Base-by-base conservation (phyloP, 129 eudicot species). In the Chrysanthemum lavandulifolium region DNA sequence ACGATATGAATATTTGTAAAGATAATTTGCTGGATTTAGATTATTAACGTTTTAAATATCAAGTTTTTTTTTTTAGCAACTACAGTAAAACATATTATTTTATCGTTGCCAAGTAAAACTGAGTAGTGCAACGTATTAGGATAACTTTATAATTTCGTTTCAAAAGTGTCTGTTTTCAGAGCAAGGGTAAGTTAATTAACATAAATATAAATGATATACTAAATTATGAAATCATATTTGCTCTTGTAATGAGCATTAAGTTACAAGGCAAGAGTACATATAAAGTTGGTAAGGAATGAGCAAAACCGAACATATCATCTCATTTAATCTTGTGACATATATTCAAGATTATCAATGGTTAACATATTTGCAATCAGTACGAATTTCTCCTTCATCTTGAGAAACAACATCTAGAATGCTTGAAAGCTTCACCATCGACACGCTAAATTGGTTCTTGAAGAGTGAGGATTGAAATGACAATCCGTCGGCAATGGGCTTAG, bases 401-500 rank as follows among this genome's bases (percentile, higher is more conserved):
- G 79, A 68, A 2, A 49, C 49, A 11, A 54, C 69, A 51, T 84
- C 94, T 45, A 74, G 81, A 77, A 92, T 86, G 25, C 83, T 86
- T 3, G 92, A 89, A 54, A 93, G 97, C 75, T 88, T 90, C 16
- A 84, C 82, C 97, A 94, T 94, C 1, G 98, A 81, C 13, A 80
- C 88, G 0, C 91, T 84, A 59, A 94, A 94, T 79, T 87, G 92
- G 62, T 75, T 71, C 43, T 52, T 54, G 69, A 87, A 94, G 21
- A 76, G 43, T 0, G 52, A n/a, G 14, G 89, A 50, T 16, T 94
- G 86, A 4, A 76, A 80, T n/a, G 93, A 87, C 69, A 94, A 62
- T 2, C 85, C 88, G 8, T 63, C 58, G 10, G 57, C 92, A 12
- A 87, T 47, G 48, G 86, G 83, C 5, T 75, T 74, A 47, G 97